A percentile compares a stretch with the other conserved stretches of the same genome.
phyloP scores from a whole-genome alignment of 2,329 filamentous ascomycete species.

The Nothophoma quercina region DNA sequence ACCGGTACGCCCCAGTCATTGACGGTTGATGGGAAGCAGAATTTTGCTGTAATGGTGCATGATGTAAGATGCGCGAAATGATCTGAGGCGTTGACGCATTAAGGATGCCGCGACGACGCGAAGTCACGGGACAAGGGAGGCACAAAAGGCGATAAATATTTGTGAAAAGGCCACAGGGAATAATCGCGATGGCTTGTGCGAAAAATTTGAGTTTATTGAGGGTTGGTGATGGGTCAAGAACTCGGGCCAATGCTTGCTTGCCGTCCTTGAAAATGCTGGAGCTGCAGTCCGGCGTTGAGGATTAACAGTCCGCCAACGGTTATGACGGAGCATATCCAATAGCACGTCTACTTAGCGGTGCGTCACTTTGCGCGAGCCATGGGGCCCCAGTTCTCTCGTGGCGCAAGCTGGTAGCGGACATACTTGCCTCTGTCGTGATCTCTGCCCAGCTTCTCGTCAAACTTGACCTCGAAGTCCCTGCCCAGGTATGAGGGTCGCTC shows the following conservation, averaged over 20 bases:
- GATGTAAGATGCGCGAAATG: slow-evolving; percentile 14
- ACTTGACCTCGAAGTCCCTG: slow-evolving; percentile 68
- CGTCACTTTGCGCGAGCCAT: slow-evolving; percentile 63
- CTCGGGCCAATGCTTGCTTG: neutral
- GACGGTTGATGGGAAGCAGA: neutral
- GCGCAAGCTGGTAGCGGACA: slow-evolving; percentile 89
- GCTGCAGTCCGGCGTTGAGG: neutral
- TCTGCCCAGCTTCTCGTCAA: slow-evolving; percentile 80
- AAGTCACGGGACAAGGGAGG: neutral
- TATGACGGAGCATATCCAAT: slow-evolving; percentile 7
- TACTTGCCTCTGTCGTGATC: slow-evolving; percentile 71
- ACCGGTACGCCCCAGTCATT: too few species aligned
- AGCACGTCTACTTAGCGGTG: slow-evolving; percentile 9
- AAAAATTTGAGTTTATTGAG: slow-evolving; percentile 1
- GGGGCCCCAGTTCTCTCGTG: slow-evolving; percentile 92
- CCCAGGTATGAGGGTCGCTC: slow-evolving; percentile 34
- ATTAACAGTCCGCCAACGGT: neutral
- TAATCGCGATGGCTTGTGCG: neutral
- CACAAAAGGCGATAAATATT: neutral
- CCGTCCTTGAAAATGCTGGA: neutral
- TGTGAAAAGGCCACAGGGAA: neutral
- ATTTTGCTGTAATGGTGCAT: neutral
- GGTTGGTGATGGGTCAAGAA: neutral
- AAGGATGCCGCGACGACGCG: slow-evolving; percentile 1
- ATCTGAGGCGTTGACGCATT: slow-evolving; percentile 5